Base-by-base conservation (phyloP, 1,139 yeast genomes). In the Kurtzmaniella natalensis region DNA sequence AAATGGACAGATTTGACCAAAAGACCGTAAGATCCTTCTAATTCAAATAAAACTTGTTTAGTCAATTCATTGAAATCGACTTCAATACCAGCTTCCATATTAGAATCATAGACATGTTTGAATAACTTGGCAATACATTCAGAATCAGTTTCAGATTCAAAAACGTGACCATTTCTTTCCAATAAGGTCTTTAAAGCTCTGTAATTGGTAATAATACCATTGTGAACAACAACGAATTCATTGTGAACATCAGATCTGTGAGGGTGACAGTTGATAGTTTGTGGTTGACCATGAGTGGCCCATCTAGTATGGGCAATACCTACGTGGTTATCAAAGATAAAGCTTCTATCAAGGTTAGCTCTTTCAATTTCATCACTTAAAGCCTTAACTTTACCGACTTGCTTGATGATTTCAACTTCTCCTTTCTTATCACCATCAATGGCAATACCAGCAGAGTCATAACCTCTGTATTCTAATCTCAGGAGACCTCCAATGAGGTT, bases 231-330 rank as follows among this genome's bases (percentile, higher is more conserved):
- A 25, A 85, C 79, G 53, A 94, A 94, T 58, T 89, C 95, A 47
- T 83, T 83, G 35, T 64, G 61, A 8, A 74, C 72, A 57, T 87
- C 98, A 1, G 96, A 86, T 48, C 94, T 71, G 57, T 92, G 98
- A 34, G 99, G 99, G 58, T 94, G 99, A 59, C 97, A 92, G 70
- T 94, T 94, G 45, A 64, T 55, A 40, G 73, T 78, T 50, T 76
- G 78, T 37, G 97, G 97, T 51, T 81, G 86, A 61, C 99, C 99
- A 62, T 94, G 99, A 30, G 99, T 94, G 31, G 99, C 98, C 99
- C 99, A 94, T 71, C 99, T 83, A 13, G 99, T 94, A 64, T 94
- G 99, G 26, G 98, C 97, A 59, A 94, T 92, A 57, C 95, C 98
- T 40, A 81, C 92, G 56, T 92, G 98, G 59, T 83, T 79, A 49